Evolutionary conservation across 371 early-diverging fungal genomes (phyloP).

Genomic region (Mucor plumbeus): DNA sequence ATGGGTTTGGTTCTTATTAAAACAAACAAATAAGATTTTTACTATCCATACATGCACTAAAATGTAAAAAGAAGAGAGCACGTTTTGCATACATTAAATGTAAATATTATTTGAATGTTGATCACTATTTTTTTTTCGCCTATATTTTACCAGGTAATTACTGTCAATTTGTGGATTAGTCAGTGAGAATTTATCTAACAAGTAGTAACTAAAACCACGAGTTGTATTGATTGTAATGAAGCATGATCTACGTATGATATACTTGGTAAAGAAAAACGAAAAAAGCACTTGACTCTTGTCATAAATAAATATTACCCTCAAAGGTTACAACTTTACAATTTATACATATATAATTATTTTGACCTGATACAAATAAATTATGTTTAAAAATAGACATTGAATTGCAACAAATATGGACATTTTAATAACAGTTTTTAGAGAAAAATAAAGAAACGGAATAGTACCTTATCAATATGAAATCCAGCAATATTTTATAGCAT

Average conservation of each 20-base stretch:
- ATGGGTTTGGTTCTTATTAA: not conserved
- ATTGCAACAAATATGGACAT: not conserved
- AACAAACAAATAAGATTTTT: conserved; percentile 5
- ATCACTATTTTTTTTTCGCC: not conserved
- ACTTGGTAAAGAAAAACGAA: not conserved
- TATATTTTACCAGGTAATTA: not conserved
- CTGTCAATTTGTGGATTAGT: not conserved
- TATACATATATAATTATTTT: not conserved
- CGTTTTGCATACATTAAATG: not conserved
- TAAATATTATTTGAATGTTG: not conserved
- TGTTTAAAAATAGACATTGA: not conserved
- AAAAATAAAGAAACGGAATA: too few relatives aligned
- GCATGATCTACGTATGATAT: conserved; percentile 4
- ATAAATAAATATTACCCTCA: not conserved
- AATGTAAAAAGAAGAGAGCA: conserved; percentile 3
- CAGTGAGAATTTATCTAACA: not conserved
- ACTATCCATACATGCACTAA: conserved; percentile 1
- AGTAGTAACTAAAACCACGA: not conserved
- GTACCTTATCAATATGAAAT: too few relatives aligned
- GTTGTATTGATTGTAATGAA: not conserved
- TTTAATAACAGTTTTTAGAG: not conserved
- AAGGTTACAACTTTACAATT: conserved; percentile 9
- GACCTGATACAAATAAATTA: conserved; percentile 4
- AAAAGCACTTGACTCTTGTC: conserved; percentile 4
- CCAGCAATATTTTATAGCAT: too few relatives aligned